phyloP scores from a whole-genome alignment of 352 stramenopile species.

The Phytophthora hibernalis region DNA sequence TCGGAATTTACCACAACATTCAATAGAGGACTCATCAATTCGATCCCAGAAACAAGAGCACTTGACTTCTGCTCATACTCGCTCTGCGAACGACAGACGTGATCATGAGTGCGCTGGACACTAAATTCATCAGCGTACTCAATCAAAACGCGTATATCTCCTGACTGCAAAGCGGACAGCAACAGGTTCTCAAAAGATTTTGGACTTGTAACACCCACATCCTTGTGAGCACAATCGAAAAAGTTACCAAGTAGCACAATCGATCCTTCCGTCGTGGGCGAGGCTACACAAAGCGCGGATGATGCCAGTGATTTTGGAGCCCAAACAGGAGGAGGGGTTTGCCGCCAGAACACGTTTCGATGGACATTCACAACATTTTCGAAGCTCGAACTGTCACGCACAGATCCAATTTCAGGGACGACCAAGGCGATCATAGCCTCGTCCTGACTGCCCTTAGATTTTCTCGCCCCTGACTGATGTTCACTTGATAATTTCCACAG shows the following conservation, averaged over 20 bases:
- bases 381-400: conserved; percentile 45
- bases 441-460: not conserved
- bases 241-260: conserved; percentile 67
- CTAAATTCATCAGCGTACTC: conserved; percentile 47
- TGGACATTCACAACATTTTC: conserved; percentile 44
- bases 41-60: conserved; percentile 46
- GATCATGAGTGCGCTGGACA: conserved; percentile 42
- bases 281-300: not conserved
- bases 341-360: conserved; percentile 69
- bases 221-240: conserved; percentile 62
- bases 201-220: conserved; percentile 39
- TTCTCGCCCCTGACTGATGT: not conserved
- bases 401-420: conserved; percentile 36
- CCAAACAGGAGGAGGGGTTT: conserved; percentile 48
- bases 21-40: conserved; percentile 62
- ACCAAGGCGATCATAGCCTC: conserved; percentile 28
- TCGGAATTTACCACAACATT: conserved; percentile 48
- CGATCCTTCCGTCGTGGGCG: not conserved
- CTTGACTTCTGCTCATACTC: conserved; percentile 62
- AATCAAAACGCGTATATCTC: conserved; percentile 59
- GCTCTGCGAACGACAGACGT: conserved; percentile 55
- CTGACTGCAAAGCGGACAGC: conserved; percentile 55
- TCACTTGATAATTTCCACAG: conserved; percentile 26
- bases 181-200: conserved; percentile 73
- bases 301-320: not conserved